phyloP scores from a whole-genome alignment of 495 filamentous ascomycete genomes.

The Penicillium egyptiacum region DNA sequence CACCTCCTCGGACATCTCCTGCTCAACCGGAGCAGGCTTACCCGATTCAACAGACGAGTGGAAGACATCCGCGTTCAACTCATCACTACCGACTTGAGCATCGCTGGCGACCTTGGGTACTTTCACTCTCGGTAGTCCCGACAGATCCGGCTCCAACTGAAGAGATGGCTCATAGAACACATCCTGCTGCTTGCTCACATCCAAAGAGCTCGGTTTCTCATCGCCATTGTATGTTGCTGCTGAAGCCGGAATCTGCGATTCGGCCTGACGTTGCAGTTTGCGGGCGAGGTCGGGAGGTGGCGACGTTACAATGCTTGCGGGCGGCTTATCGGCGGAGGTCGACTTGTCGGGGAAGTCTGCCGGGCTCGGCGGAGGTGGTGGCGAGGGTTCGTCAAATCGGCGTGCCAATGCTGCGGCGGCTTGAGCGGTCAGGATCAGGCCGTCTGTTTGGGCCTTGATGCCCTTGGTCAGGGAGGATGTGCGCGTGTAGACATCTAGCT shows the following conservation, averaged over 20 bases:
- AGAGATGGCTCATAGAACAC: conserved; percentile 56
- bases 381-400: conserved; percentile 52
- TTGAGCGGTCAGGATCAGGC: conserved; percentile 61
- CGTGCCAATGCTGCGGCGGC: conserved; percentile 60
- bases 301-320: conserved; percentile 9
- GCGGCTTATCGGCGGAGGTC: conserved; percentile 15
- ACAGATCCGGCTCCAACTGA: conserved; percentile 46
- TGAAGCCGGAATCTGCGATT: conserved; percentile 57
- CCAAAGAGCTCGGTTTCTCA: conserved; percentile 23
- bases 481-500: conserved; percentile 74
- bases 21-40: conserved; percentile 26
- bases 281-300: conserved; percentile 39
- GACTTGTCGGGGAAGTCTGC: conserved; percentile 19
- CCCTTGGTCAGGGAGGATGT: conserved; percentile 74
- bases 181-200: conserved; percentile 55
- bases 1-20: conserved; percentile 55
- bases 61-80: conserved; percentile 60
- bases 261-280: conserved; percentile 51
- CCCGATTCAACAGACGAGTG: conserved; percentile 37
- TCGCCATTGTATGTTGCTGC: conserved; percentile 29
- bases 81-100: conserved; percentile 39
- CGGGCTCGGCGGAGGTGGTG: conserved; percentile 22
- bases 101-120: conserved; percentile 55
- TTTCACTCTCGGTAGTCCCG: conserved; percentile 58
- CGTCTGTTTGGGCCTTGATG: conserved; percentile 61